Conservation (phyloP, 495 filamentous ascomycete species). For the Penicillium verhagenii region DNA sequence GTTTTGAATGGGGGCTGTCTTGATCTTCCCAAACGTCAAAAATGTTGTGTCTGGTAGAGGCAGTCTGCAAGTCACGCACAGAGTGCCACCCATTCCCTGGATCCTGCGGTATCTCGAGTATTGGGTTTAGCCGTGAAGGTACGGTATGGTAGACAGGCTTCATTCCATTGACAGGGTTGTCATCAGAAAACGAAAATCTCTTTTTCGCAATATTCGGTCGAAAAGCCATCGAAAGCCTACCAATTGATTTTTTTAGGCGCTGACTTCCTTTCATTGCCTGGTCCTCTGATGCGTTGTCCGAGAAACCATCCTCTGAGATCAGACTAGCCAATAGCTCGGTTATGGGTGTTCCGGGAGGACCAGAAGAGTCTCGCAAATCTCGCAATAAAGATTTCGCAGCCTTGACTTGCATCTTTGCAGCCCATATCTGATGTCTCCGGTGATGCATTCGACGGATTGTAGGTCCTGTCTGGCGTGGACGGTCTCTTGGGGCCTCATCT, state of each 20-base stretch:
- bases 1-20: neutral
- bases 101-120: neutral
- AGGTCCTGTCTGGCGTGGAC: neutral
- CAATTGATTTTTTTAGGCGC: neutral
- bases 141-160: neutral
- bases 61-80: neutral
- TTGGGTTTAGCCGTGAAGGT: neutral
- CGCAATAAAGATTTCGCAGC: conserved; percentile 7
- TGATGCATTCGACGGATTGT: neutral
- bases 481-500: neutral
- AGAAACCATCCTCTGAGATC: conserved; percentile 18
- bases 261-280: neutral
- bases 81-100: neutral
- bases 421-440: conserved; percentile 36
- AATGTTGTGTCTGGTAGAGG: neutral
- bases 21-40: neutral
- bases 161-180: neutral
- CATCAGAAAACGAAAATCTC: neutral
- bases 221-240: neutral
- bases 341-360: conserved; percentile 40
- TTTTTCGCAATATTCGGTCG: neutral
- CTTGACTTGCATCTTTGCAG: conserved; percentile 37
- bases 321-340: conserved; percentile 28
- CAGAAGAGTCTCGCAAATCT: conserved; percentile 19
- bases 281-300: neutral